phyloP scores from a whole-genome alignment of 139 green algal species.

The Penium margaritaceum region DNA sequence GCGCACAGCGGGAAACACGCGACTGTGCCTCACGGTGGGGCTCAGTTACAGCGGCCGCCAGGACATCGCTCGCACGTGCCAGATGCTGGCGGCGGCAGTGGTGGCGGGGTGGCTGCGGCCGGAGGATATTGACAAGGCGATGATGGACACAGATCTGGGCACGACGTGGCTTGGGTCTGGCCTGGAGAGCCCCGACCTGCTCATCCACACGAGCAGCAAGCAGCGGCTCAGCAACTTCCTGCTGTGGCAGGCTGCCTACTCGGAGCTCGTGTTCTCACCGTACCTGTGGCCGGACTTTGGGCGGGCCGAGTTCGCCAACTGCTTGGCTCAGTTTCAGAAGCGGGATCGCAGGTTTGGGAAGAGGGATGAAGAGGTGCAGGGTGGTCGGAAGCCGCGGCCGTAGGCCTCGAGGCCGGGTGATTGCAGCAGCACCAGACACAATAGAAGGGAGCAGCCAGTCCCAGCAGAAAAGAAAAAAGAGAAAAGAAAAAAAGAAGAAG shows the following conservation, averaged over 20 bases:
- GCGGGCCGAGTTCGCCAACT: too few relatives aligned
- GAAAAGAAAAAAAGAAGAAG: too few relatives aligned
- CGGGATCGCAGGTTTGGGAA: too few relatives aligned
- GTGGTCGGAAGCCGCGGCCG: too few relatives aligned
- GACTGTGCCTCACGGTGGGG: conserved; percentile 54
- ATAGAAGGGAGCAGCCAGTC: too few relatives aligned
- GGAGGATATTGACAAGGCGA: conserved; percentile 47
- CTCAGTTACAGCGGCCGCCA: conserved; percentile 59
- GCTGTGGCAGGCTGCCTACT: conserved; percentile 69
- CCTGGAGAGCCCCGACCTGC: conserved; percentile 57
- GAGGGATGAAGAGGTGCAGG: too few relatives aligned
- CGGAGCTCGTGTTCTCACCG: conserved; percentile 65
- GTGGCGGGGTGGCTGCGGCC: conserved; percentile 49
- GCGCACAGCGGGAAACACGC: conserved; percentile 44
- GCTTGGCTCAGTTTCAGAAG: too few relatives aligned
- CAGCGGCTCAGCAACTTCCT: conserved; percentile 75
- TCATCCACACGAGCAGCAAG: conserved; percentile 72
- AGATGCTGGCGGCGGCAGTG: conserved; percentile 50
- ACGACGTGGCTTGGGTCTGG: conserved; percentile 15
- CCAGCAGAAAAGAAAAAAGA: too few relatives aligned
- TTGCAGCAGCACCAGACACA: too few relatives aligned
- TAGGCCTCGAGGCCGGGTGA: too few relatives aligned
- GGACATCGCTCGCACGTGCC: conserved; percentile 60
- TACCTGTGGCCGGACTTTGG: conserved; percentile 67
- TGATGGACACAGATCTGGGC: conserved; percentile 12